A percentile compares a stretch with the other conserved stretches of the same genome.
Evolutionary conservation across 2,329 filamentous ascomycete species (phyloP).

Genomic region (Aspergillus neoniger): DNA sequence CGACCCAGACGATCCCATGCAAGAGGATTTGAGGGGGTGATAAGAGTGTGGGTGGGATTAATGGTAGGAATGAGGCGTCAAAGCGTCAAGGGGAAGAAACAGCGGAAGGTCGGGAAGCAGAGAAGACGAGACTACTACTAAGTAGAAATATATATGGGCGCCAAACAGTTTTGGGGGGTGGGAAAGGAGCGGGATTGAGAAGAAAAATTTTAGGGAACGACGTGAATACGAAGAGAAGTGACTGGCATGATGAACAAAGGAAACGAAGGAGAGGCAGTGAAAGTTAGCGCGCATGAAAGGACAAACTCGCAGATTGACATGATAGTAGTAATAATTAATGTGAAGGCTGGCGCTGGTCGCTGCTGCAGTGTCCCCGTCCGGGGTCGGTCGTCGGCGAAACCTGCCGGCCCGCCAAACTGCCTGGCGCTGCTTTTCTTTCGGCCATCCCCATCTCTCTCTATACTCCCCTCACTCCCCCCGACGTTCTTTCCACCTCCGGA

Average conservation of each 20-base stretch:
- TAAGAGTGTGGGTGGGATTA: conserved; percentile 8
- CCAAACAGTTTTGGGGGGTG: neutral
- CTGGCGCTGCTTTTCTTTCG: conserved; percentile 24
- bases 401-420: conserved; percentile 17
- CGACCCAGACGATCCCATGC: conserved; percentile 16
- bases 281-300: conserved; percentile 16
- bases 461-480: neutral
- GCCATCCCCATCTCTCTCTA: conserved; percentile 8
- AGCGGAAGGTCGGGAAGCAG: conserved; percentile 15
- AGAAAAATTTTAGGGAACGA: conserved; percentile 16
- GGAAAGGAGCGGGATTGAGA: conserved; percentile 7
- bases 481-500: conserved; percentile 4
- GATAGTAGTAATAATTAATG: no score
- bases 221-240: neutral
- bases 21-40: conserved; percentile 6
- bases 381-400: conserved; percentile 32
- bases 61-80: conserved; percentile 8
- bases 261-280: conserved; percentile 7
- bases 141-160: conserved; percentile 9
- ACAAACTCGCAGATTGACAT: neutral
- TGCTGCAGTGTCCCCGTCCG: conserved; percentile 12
- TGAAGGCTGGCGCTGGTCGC: no score
- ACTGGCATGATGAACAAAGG: conserved; percentile 8
- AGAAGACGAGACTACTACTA: neutral
- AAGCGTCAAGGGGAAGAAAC: conserved; percentile 18